Base-by-base conservation (phyloP, 208 protist species). In the Eutreptiella sp. region DNA sequence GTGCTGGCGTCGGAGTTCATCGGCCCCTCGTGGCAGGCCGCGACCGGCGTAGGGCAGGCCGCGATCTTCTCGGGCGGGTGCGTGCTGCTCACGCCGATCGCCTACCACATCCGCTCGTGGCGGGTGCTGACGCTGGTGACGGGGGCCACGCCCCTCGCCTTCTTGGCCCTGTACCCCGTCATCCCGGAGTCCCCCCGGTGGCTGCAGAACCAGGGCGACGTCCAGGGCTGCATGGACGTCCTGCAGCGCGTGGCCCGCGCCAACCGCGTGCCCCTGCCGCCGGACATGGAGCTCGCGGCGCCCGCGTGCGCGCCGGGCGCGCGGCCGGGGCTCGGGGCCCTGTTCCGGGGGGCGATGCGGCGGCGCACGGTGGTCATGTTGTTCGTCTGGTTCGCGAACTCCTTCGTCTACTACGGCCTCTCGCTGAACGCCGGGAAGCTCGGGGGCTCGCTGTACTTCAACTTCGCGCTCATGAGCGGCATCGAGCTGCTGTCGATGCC, bases 401-500 rank as follows among this genome's bases (percentile, higher is more conserved):
- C 58, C 9, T 9, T 65, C 16, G 23, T 63, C 24, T 65, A 65
- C 58, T 65, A 65, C 38, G 58, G 58, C 9, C 50, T 64, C 24
- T 28, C 23, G 26, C 57, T 61, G 26, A 36, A n/a, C 7, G 36
- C 42, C 11, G 42, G 42, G n/a, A 16, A 46, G 9, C 47, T 63
- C 9, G 50, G 50, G 9, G 50, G 50, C 36, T 14, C 33, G n/a
- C 11, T 62, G 53, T 62, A 63, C 42, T 16, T 63, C 54, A 62
- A 57, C 24, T 16, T 9, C 7, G 7, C 19, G 14, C 11, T 62
- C 14, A 63, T 62, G 7, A 16, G 28, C 46, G 53, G 26, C 32
- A 26, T 47, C 11, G 42, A 57, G 27, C 14, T 63, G 11, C 16
- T 59, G 9, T 35, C 53, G 9, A 27, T 9, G 45, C 53, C 54